Percentiles rank a stretch among this genome's conserved stretches.
Evolutionary conservation across 345 rosid genomes (phyloP).

Genomic region (Acer negundo): DNA sequence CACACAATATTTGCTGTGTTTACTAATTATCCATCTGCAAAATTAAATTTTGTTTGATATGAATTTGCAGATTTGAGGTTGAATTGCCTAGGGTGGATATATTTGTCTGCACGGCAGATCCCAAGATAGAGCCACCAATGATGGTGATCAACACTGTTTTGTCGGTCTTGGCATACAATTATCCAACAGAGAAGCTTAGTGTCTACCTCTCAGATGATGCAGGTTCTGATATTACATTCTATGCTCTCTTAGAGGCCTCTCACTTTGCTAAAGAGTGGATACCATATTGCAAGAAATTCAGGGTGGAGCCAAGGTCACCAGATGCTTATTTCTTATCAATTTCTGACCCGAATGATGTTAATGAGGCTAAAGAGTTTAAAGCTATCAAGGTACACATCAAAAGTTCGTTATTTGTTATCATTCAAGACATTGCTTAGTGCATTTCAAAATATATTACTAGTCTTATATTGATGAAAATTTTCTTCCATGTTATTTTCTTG

Average conservation of each 20-base stretch:
- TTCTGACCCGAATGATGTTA: background rate
- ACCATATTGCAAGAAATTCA: slow-evolving; percentile 49
- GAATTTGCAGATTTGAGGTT: slow-evolving; percentile 18
- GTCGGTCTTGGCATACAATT: slow-evolving; percentile 56
- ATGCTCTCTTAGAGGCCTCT: slow-evolving; percentile 56
- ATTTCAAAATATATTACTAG: background rate
- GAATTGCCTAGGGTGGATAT: slow-evolving; percentile 60
- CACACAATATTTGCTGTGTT: too few relatives aligned
- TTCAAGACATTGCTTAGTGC: background rate
- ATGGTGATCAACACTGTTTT: slow-evolving; percentile 68
- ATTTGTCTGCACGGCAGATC: slow-evolving; percentile 77
- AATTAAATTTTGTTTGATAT: too few relatives aligned
- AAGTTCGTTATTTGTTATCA: background rate
- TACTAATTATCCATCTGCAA: too few relatives aligned
- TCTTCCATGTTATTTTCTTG: background rate
- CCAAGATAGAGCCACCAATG: slow-evolving; percentile 67
- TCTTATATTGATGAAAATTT: background rate
- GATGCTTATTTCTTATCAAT: slow-evolving; percentile 35
- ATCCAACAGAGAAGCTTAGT: slow-evolving; percentile 42
- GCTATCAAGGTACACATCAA: slow-evolving; percentile 29
- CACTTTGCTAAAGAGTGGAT: slow-evolving; percentile 48
- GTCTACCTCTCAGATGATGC: slow-evolving; percentile 62
- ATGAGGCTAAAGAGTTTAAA: slow-evolving; percentile 8
- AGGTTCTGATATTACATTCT: slow-evolving; percentile 44
- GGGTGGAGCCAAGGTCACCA: slow-evolving; percentile 48